phyloP scores from a whole-genome alignment of 2,329 filamentous ascomycete genomes.

The Ceratocystis ficicola region DNA sequence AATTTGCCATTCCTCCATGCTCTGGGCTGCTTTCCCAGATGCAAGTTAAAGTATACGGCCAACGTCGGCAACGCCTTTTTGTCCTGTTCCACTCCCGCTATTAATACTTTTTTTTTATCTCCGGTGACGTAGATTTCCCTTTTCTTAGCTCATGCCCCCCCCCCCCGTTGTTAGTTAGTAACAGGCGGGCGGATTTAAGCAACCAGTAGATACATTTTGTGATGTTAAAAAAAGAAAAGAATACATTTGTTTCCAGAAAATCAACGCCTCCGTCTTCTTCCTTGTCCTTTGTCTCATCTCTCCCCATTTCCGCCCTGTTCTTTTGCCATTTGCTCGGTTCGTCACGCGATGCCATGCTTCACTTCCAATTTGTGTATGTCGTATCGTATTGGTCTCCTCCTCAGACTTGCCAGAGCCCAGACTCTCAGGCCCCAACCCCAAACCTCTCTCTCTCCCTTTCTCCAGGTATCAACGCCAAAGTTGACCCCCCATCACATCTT shows the following conservation, averaged over 20 bases:
- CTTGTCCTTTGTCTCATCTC: not conserved
- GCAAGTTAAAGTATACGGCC: not conserved
- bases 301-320: conserved; percentile 1
- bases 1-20: not conserved
- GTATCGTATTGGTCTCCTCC: not conserved
- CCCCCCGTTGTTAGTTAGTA: too few relatives aligned
- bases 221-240: not conserved
- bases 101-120: not conserved
- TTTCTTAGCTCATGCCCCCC: too few relatives aligned
- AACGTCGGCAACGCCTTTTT: conserved; percentile 3
- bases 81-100: not conserved
- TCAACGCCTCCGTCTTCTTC: not conserved
- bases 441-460: too few relatives aligned
- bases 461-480: too few relatives aligned
- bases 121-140: too few relatives aligned
- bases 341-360: too few relatives aligned
- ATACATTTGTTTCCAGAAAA: not conserved
- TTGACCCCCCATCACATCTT: not conserved
- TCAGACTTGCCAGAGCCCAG: not conserved
- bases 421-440: too few relatives aligned
- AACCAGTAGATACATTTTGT: not conserved
- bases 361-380: not conserved
- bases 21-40: not conserved
- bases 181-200: not conserved
- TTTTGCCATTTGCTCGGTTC: not conserved